Evolutionary conservation across 2,329 filamentous ascomycete species (phyloP).

Genomic region (Grosmannia huntii): DNA sequence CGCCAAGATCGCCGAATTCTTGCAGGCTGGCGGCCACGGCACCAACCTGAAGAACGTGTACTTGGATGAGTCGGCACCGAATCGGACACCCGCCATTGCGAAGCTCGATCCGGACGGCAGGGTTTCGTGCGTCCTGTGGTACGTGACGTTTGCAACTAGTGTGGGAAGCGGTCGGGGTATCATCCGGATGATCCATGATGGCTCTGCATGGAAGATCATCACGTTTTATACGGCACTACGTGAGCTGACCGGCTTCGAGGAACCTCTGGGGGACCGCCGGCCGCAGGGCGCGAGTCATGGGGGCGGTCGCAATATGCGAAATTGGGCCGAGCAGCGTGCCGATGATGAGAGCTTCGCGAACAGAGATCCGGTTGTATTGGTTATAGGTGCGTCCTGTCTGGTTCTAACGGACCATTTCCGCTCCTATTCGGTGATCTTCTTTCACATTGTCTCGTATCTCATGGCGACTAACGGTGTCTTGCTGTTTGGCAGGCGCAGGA

Average conservation of each 20-base stretch:
- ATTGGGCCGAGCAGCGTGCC: slow-evolving; percentile 44
- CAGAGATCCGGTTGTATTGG: slow-evolving; percentile 43
- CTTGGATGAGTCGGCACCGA: slow-evolving; percentile 30
- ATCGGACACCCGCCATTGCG: slow-evolving; percentile 28
- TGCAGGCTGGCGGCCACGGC: slow-evolving; percentile 20
- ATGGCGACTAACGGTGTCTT: background rate
- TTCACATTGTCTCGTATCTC: background rate
- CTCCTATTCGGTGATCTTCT: background rate
- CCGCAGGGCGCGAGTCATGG: slow-evolving; percentile 45
- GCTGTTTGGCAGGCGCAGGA: slow-evolving; percentile 28
- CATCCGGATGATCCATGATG: slow-evolving; percentile 32
- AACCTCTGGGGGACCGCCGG: slow-evolving; percentile 31
- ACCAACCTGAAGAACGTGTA: slow-evolving; percentile 27
- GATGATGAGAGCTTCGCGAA: slow-evolving; percentile 34
- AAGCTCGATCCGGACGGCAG: slow-evolving; percentile 36
- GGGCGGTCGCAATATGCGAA: slow-evolving; percentile 35
- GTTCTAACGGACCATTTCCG: background rate
- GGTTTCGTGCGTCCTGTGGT: slow-evolving; percentile 41
- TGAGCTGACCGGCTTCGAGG: slow-evolving; percentile 40
- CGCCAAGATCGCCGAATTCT: slow-evolving; percentile 24
- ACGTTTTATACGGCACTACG: slow-evolving; percentile 48
- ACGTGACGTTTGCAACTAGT: slow-evolving; percentile 38
- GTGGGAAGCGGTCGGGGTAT: slow-evolving; percentile 44
- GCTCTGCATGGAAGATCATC: slow-evolving; percentile 44
- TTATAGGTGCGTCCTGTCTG: slow-evolving; percentile 24